Evolutionary conservation across 2,329 filamentous ascomycete genomes (phyloP).

Genomic region (Fusarium goolgardi): DNA sequence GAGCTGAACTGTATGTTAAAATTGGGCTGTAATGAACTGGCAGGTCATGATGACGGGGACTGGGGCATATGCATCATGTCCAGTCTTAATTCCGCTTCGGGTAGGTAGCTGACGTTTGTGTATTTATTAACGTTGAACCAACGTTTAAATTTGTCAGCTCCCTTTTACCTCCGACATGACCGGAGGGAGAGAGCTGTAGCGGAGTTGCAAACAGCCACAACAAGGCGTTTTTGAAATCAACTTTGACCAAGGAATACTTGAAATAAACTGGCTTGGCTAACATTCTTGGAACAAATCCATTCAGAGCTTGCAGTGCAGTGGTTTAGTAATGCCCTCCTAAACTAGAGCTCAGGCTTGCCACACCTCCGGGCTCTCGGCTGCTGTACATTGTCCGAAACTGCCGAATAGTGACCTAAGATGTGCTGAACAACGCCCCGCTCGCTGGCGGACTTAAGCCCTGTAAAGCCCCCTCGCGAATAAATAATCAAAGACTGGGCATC

Average conservation of each 20-base stretch:
- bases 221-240: neutral
- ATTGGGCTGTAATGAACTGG: neutral
- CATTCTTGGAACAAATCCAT: neutral
- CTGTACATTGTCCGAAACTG: conserved; percentile 34
- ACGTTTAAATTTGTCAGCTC: conserved; percentile 38
- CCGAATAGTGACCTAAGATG: conserved; percentile 21
- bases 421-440: conserved; percentile 25
- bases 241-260: neutral
- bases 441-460: conserved; percentile 39
- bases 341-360: conserved; percentile 22
- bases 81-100: conserved; percentile 21
- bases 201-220: conserved; percentile 10
- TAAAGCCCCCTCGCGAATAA: conserved; percentile 40
- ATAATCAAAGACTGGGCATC: conserved; percentile 11
- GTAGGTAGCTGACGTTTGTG: conserved; percentile 4
- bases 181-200: neutral
- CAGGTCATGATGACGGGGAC: conserved; percentile 25
- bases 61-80: conserved; percentile 26
- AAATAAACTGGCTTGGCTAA: neutral
- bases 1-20: neutral
- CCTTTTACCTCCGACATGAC: neutral
- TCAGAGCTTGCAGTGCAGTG: neutral
- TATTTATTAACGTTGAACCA: conserved; percentile 24
- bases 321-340: conserved; percentile 15
- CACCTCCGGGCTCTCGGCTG: conserved; percentile 34